Conservation (phyloP, 176 grass and related monocot genomes). For the Pharus latifolius region DNA sequence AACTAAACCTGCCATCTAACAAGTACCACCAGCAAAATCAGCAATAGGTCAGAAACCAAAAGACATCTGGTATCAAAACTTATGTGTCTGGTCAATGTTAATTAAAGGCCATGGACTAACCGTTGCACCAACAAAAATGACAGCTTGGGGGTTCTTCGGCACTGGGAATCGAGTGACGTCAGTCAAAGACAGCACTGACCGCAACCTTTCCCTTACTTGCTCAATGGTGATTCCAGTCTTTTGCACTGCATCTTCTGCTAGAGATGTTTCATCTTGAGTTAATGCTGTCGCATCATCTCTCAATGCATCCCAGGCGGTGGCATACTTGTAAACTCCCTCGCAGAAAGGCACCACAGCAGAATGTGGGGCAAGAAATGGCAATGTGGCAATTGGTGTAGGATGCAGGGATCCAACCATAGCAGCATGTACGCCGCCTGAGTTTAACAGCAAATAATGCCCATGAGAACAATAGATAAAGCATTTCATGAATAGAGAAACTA, state of each 20-base stretch:
- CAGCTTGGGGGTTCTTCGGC: conserved; percentile 14
- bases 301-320: conserved; percentile 84
- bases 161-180: conserved; percentile 81
- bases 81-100: neutral
- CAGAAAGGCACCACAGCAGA: conserved; percentile 93
- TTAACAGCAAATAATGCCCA: neutral
- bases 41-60: neutral
- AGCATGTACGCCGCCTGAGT: conserved; percentile 85
- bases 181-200: conserved; percentile 81
- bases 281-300: conserved; percentile 65
- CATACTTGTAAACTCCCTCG: conserved; percentile 71
- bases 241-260: conserved; percentile 9
- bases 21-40: neutral
- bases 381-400: conserved; percentile 86
- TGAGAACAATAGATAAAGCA: neutral
- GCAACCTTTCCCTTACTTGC: conserved; percentile 72
- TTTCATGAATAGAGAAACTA: neutral
- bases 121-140: conserved; percentile 42
- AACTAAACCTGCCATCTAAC: neutral
- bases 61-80: neutral
- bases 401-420: conserved; percentile 95
- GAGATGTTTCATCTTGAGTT: conserved; percentile 31
- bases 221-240: neutral
- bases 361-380: conserved; percentile 94
- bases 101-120: conserved; percentile 19